Evolutionary conservation across 2,329 filamentous ascomycete species (phyloP).

Genomic region (Ramularia endophylla): DNA sequence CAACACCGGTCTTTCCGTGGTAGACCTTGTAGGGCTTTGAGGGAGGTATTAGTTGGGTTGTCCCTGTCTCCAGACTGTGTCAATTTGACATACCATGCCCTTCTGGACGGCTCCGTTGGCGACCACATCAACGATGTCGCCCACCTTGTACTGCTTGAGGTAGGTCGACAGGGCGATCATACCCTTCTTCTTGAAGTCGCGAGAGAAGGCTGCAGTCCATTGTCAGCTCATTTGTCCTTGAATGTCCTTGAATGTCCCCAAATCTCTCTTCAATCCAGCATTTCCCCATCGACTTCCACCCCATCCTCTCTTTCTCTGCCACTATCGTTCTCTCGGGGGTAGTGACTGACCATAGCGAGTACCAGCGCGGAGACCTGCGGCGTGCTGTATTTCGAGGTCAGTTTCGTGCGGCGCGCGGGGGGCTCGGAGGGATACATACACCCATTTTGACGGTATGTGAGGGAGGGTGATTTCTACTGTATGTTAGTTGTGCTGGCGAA

Average conservation of each 20-base stretch:
- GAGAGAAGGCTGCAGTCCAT: constrained; percentile 61
- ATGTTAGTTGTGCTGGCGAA: too few relatives aligned
- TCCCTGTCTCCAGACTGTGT: constrained; percentile 1
- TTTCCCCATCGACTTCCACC: too few relatives aligned
- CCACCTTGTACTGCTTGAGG: constrained; percentile 92
- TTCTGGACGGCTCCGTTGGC: constrained; percentile 98
- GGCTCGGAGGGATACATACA: too few relatives aligned
- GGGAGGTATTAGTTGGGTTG: constrained; percentile 6
- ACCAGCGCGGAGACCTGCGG: constrained; percentile 41
- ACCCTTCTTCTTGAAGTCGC: constrained; percentile 92
- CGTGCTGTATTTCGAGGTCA: constrained; percentile 44
- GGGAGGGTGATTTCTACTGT: too few relatives aligned
- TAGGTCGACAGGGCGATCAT: constrained; percentile 92
- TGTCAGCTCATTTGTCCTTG: constrained; percentile 15
- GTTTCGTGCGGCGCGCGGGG: too few relatives aligned
- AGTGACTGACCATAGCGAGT: constrained; percentile 36
- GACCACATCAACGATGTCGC: constrained; percentile 98
- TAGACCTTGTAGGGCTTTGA: constrained; percentile 88
- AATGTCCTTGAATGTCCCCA: constrained; percentile 41
- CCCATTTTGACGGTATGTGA: too few relatives aligned
- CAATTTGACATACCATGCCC: constrained; percentile 60
- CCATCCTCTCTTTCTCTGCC: constrained; percentile 2
- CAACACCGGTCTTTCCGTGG: constrained; percentile 81
- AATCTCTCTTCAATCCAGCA: constrained; percentile 6
- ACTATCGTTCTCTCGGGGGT: constrained; percentile 4